Evolutionary conservation across 495 filamentous ascomycete species (phyloP), one percentile per base, ranked within the genome.

Genomic region (Penicillium silybi): DNA sequence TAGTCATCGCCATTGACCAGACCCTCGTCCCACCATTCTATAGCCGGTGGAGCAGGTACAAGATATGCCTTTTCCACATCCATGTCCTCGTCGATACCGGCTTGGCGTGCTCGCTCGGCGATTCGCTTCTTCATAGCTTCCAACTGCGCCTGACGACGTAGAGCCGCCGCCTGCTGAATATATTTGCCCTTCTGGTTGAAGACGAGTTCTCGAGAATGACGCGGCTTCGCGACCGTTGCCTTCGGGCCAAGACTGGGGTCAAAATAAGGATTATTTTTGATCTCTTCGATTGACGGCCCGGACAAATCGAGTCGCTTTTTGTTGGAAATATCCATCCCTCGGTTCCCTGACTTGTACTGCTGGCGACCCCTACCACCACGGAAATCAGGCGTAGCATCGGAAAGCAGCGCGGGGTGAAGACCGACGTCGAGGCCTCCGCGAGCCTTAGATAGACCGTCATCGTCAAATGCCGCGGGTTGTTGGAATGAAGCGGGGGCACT

Each of bases 181-280:
- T 95, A 97, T 79, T 97, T 97, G 44, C 93, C 93, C 66, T 96
- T 96, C 60, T 92, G 85, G 70, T 97, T 95, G 78, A 98, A 97
- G 10, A 89, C 67, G 17, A 98, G 80, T 57, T 89, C 83, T 39
- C 87, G 83, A 2, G 87, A 75, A 46, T 86, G 74, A 34, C 90
- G 80, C 19, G 77, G 78, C 58, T 77, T 87, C 22, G 79, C 79
- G 7, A 81, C 73, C 2, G 83, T 81, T 17, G 79, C 77, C 56
- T 86, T 83, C 3, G 79, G 78, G 27, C 81, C 81, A 5, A 90
- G 65, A 61, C 72, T 87, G 2, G 86, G 76, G 61, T 97, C 93
- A 52, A 86, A 95, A 60, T 95, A 96, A 3, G 90, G 92, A 50
- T 97, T 96, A 53, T 80, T 83, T 45, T 77, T 79, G 41, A 77